phyloP scores from a whole-genome alignment of 2,329 filamentous ascomycete genomes.

The Alternaria arbusti region DNA sequence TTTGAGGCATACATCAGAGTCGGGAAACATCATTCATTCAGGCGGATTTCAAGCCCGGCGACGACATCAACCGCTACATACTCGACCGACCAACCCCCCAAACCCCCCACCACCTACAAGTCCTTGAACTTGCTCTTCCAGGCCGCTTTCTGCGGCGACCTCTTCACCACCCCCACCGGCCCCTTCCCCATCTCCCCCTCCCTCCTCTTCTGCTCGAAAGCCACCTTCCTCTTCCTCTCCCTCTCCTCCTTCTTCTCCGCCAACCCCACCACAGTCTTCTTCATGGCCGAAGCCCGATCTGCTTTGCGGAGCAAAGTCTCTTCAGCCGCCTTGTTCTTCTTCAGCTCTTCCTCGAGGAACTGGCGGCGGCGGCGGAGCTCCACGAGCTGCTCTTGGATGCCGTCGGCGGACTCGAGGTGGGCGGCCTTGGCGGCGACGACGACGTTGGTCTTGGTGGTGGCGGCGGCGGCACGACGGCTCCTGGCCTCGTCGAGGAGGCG shows the following conservation, averaged over 20 bases:
- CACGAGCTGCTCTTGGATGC: background rate
- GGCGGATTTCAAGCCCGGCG: background rate
- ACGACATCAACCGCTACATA: background rate
- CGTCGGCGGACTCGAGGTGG: background rate
- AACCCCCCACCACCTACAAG: background rate
- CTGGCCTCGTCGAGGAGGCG: background rate
- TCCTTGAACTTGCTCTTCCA: background rate
- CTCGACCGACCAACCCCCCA: background rate
- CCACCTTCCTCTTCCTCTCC: background rate
- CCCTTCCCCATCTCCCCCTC: background rate
- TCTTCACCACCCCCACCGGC: background rate
- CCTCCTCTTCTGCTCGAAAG: background rate
- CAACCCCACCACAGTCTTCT: background rate
- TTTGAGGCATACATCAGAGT: background rate
- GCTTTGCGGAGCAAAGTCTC: background rate
- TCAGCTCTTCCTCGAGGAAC: background rate
- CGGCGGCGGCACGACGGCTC: background rate
- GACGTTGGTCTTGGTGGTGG: background rate
- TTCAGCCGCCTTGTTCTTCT: background rate
- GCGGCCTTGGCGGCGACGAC: background rate
- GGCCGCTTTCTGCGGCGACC: background rate
- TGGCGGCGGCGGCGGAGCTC: background rate
- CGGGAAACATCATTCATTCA: background rate
- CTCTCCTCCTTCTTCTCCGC: background rate
- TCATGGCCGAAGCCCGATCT: background rate